Evolutionary conservation across 2,329 filamentous ascomycete species (phyloP).

Genomic region (Calonectria hongkongensis): DNA sequence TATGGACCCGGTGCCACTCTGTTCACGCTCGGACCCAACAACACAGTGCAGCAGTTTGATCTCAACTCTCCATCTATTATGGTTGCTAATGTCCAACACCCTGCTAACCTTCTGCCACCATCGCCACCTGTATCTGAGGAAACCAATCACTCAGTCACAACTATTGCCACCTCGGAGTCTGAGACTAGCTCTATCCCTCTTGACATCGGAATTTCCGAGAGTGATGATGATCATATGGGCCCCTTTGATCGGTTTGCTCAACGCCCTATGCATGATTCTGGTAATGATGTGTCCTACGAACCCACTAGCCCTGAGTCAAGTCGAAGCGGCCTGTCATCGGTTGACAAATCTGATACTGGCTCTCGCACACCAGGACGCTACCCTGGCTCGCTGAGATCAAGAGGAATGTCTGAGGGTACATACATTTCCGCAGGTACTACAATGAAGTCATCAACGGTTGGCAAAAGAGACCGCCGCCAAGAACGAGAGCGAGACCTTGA

Average conservation of each 20-base stretch:
- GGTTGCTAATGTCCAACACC: slow-evolving; percentile 91
- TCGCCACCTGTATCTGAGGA: slow-evolving; percentile 90
- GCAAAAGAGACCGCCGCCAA: slow-evolving; percentile 42
- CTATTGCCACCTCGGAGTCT: slow-evolving; percentile 71
- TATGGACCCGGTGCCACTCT: slow-evolving; percentile 93
- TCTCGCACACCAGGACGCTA: slow-evolving; percentile 72
- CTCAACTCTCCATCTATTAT: slow-evolving; percentile 87
- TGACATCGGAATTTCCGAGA: slow-evolving; percentile 79
- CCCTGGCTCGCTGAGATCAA: slow-evolving; percentile 71
- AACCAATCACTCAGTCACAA: slow-evolving; percentile 69
- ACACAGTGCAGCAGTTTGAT: slow-evolving; percentile 96
- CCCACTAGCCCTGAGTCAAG: slow-evolving; percentile 81
- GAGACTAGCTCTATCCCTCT: slow-evolving; percentile 73
- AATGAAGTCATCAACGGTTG: slow-evolving; percentile 59
- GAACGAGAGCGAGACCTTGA: slow-evolving; percentile 62
- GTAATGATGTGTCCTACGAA: slow-evolving; percentile 75
- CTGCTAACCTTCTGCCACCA: slow-evolving; percentile 84
- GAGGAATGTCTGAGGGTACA: slow-evolving; percentile 77
- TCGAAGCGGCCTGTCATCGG: slow-evolving; percentile 76
- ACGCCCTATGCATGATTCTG: slow-evolving; percentile 77
- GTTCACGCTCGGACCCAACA: slow-evolving; percentile 91
- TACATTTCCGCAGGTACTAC: slow-evolving; percentile 80
- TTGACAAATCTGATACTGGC: slow-evolving; percentile 72
- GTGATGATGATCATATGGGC: slow-evolving; percentile 85
- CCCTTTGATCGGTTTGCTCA: slow-evolving; percentile 85